Percentiles rank a stretch among this genome's conserved stretches.
These are phyloP conservation scores for Lecanoromycetidae sp. DNA, from an alignment of 2,329 filamentous ascomycete genomes.

Conservation along the genomic window DNA sequence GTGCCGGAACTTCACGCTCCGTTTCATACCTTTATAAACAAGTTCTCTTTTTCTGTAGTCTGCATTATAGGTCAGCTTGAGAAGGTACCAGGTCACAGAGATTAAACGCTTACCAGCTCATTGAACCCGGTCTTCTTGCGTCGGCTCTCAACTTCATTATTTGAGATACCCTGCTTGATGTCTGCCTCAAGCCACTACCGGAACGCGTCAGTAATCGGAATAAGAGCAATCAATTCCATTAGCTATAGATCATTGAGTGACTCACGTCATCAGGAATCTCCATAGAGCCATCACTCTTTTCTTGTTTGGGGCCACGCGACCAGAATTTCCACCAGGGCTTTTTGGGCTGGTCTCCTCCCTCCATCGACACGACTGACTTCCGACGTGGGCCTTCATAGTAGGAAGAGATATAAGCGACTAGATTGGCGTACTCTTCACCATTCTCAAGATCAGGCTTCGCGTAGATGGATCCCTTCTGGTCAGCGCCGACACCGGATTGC, in stretches of 20 bases:
- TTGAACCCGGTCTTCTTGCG: conserved; percentile 58
- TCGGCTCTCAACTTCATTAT: conserved; percentile 48
- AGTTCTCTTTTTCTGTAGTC: conserved; percentile 60
- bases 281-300: conserved; percentile 24
- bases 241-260: not conserved
- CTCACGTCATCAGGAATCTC: conserved; percentile 45
- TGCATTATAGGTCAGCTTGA: conserved; percentile 4
- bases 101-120: conserved; percentile 39
- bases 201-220: conserved; percentile 4
- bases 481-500: conserved; percentile 14
- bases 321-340: conserved; percentile 52
- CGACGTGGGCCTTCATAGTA: conserved; percentile 43
- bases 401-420: conserved; percentile 56
- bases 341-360: conserved; percentile 32
- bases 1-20: not conserved
- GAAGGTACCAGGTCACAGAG: not conserved
- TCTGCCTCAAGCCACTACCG: conserved; percentile 51
- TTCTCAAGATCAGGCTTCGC: conserved; percentile 17
- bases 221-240: not conserved
- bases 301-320: conserved; percentile 21
- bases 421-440: conserved; percentile 50
- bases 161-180: conserved; percentile 50
- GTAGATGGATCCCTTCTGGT: conserved; percentile 16
- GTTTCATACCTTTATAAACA: conserved; percentile 30
- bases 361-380: conserved; percentile 37